Base-by-base conservation (phyloP, 139 green algal species). In the Closterium sp. region DNA sequence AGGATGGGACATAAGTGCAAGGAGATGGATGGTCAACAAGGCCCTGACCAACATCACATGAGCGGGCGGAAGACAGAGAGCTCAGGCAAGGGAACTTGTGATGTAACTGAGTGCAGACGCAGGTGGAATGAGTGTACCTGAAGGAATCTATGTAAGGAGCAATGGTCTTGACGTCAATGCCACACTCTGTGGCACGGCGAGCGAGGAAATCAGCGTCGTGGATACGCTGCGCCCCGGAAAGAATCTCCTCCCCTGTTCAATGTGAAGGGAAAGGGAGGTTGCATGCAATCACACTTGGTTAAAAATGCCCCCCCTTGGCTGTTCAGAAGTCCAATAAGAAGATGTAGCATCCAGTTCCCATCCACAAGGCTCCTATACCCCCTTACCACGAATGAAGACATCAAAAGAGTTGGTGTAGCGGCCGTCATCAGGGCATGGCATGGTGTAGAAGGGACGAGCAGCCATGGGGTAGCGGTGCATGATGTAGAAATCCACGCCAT, bases 401-500 rank as follows among this genome's bases (percentile, higher is more conserved):
- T 99, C 98, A 88, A 98, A 99, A 9, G 97, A 99, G 96, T 99
- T 99, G 95, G 95, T 97, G 95, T 98, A 98, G 31, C 91, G 55
- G 1, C 94, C 85, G 95, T 99, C 96, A 87, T 98, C 96, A 23
- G 96, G 94, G 93, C 94, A 97, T 21, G 97, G 97, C 98, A 99
- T 99, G 33, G 98, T 99, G 96, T 99, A 99, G 95, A 99, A 99
- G n/a, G 98, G 98, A 30, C 97, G 95, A 28, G 95, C 95, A 55
- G 33, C 76, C 19, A 94, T 23, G 21, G 95, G 96, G 92, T 96
- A 96, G 28, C 84, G 83, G 33, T 91, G 96, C 43, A 99, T 95
- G 38, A 99, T 98, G 96, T 98, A 99, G 93, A 99, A 99, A 96
- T 99, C 98, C 2, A 97, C 99, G 87, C 95, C 92, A 95, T 98